Base-by-base conservation (phyloP, 768 basidiomycete genomes). In the Kwoniella shandongensis region DNA sequence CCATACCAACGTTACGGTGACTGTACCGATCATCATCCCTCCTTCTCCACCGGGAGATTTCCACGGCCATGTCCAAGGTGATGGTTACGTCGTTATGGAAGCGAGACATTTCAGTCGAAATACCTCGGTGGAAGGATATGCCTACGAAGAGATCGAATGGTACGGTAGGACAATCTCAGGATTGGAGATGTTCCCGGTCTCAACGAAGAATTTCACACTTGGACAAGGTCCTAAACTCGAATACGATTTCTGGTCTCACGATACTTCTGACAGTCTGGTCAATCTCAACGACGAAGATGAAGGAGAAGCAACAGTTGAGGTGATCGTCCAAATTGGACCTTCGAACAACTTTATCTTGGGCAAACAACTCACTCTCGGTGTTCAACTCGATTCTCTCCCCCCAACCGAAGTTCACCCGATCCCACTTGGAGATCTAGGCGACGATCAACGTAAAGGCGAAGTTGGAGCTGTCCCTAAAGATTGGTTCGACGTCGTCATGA, bases 41-140 rank as follows among this genome's bases (percentile, higher is more conserved):
- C 40, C 51, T 22, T 38, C 57, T 3, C 51, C 57, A 13, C 60
- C 62, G 1, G 40, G 41, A 20, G 61, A 64, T 35, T 73, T 61
- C 49, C 44, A 65, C 69, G 84, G 85, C 5, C 85, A 86, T 63
- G 81, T 88, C 32, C 85, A 87, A 62, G 83, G 81, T n/a, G 80
- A 83, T 39, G 84, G 85, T 13, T 82, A 80, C 20, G 79, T 88
- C 41, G 83, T 84, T 1, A 85, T 87, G 27, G 85, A 88, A 64
- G 86, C 85, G 35, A 83, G 80, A 1, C 86, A 87, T 69, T 78
- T 81, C 0, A 76, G 80, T 1, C 78, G 81, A 12, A 82, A 80
- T 61, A 77, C 76, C 2, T 68, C 81, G 3, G 82, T 83, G 6
- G 75, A 79, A 39, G 82, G 81, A 4, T 79, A 85, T 42, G 72